Percentiles rank a stretch among this genome's conserved stretches.
Conservation (phyloP, 371 early-diverging fungal species). For the Dipsacomyces acuminosporus region DNA sequence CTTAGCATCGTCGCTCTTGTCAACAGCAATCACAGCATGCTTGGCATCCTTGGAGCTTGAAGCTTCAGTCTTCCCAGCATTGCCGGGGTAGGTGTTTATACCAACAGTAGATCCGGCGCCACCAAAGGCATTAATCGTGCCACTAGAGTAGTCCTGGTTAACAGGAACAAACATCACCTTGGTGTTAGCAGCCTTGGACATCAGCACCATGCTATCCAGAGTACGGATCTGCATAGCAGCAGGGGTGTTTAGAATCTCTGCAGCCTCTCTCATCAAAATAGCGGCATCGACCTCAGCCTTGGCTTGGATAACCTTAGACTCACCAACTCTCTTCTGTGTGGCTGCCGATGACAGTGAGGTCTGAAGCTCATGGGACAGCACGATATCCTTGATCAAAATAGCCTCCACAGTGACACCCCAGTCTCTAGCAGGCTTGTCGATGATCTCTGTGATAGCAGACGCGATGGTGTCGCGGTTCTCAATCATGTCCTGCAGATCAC, state of each 20-base stretch:
- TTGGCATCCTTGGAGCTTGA: not conserved
- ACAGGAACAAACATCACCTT: conserved; percentile 50
- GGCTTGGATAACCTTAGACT: conserved; percentile 86
- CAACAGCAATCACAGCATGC: not conserved
- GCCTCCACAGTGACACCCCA: conserved; percentile 78
- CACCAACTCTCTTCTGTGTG: conserved; percentile 81
- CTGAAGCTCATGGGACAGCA: conserved; percentile 69
- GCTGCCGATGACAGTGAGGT: conserved; percentile 86
- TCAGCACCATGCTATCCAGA: conserved; percentile 74
- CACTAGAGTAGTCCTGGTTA: conserved; percentile 43
- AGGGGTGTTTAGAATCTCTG: conserved; percentile 62
- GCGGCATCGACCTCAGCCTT: conserved; percentile 89
- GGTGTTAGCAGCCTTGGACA: conserved; percentile 56
- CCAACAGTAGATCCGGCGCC: conserved; percentile 41
- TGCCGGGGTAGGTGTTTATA: conserved; percentile 12
- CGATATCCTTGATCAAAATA: conserved; percentile 83
- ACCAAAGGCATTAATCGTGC: conserved; percentile 41
- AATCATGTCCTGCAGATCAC: conserved; percentile 67
- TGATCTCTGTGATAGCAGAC: conserved; percentile 72
- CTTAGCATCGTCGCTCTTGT: not conserved
- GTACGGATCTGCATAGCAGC: conserved; percentile 85
- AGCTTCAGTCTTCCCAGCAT: not conserved
- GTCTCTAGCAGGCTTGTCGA: conserved; percentile 61
- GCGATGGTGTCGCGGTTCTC: conserved; percentile 86
- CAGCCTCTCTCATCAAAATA: conserved; percentile 89